Evolutionary conservation across 345 rosid genomes (phyloP), one percentile per base, ranked within the genome.

Genomic region (Murraya paniculata): DNA sequence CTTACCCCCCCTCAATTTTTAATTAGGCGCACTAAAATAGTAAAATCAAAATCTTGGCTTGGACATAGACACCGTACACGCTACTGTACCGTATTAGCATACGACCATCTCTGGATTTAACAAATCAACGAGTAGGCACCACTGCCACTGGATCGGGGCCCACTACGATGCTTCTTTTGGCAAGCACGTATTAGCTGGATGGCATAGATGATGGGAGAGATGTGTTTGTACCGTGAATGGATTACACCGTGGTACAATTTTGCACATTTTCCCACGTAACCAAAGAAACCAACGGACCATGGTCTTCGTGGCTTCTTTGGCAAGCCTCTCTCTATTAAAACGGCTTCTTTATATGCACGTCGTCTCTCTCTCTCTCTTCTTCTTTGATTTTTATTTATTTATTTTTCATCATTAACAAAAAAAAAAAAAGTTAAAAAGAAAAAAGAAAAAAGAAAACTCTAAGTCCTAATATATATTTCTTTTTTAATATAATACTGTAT

Each of bases 211-310:
- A 30, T n/a, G 21, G 5, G 21, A 6, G 30, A 24, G 6, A 8
- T 28, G 1, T 3, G 5, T 10, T 60, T 33, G 8, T 24, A 39
- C 35, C 16, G 22, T 70, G n/a, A 5, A 48, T 18, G 19, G 3
- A 48, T 1, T 21, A 30, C 25, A 39, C 27, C 16, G 27, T 5
- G 21, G 41, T 28, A 45, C 31, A 45, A 11, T 28, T 6, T 13
- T 24, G 24, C 86, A 85, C 78, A 25, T 59, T 79, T 79, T n/a
- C 81, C 81, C 7, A 78, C 16, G 31, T 14, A 1, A 30, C 28
- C 6, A 7, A 41, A n/a, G n/a, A n/a, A 57, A 28, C 7, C 19
- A 24, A 27, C 18, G 68, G 30, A 60, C 30, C 9, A 2, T 18
- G 41, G 50, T 38, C 38, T 10, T 71, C 62, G 14, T 36, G 79